Evolutionary conservation across 2,329 filamentous ascomycete species (phyloP).

Genomic region (Phialophora chinensis): DNA sequence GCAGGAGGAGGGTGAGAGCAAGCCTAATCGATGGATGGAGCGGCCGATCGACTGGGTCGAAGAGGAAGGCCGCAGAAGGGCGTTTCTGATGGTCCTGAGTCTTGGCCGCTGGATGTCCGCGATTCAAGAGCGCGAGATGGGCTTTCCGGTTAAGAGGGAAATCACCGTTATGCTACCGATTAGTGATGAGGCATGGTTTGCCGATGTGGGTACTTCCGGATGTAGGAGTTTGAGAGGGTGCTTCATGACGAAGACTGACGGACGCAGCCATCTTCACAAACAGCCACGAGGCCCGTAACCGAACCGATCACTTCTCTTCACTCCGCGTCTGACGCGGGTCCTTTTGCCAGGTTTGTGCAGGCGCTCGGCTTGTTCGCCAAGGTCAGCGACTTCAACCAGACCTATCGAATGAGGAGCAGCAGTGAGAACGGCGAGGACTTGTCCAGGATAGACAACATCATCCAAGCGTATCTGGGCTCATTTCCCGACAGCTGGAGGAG

Average conservation of each 20-base stretch:
- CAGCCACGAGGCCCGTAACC: constrained; percentile 2
- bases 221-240: neutral
- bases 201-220: constrained; percentile 3
- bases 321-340: constrained; percentile 4
- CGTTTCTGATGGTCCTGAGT: constrained; percentile 13
- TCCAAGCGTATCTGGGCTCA: constrained; percentile 7
- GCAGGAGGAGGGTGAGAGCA: constrained; percentile 5
- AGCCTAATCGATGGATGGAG: constrained; percentile 11
- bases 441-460: constrained; percentile 12
- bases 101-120: constrained; percentile 7
- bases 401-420: constrained; percentile 9
- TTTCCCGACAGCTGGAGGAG: constrained; percentile 4
- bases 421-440: constrained; percentile 7
- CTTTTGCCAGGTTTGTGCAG: constrained; percentile 11
- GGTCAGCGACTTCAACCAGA: constrained; percentile 14
- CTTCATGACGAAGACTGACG: neutral
- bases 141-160: constrained; percentile 11
- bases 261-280: constrained; percentile 6
- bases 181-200: constrained; percentile 13
- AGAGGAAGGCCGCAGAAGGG: constrained; percentile 8
- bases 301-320: constrained; percentile 9
- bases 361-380: constrained; percentile 14
- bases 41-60: constrained; percentile 5
- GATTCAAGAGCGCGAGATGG: constrained; percentile 16
- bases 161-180: constrained; percentile 14